A percentile compares a stretch with the other conserved stretches of the same genome.
Evolutionary conservation across 306 rosid species (phyloP).

Genomic region (Prunus davidiana): DNA sequence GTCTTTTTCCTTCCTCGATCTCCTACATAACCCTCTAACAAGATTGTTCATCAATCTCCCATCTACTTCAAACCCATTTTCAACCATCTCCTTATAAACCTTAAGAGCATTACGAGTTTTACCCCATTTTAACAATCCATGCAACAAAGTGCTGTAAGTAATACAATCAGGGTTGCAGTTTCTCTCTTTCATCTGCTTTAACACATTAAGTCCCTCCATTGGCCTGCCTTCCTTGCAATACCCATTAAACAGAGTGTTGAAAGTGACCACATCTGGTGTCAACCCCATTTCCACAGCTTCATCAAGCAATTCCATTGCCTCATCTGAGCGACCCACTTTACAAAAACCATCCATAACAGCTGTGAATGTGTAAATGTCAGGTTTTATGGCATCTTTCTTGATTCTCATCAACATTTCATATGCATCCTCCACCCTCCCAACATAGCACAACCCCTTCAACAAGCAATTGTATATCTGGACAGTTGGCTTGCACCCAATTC

Average conservation of each 20-base stretch:
- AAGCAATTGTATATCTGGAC: conserved; percentile 63
- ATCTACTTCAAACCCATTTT: conserved; percentile 49
- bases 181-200: conserved; percentile 56
- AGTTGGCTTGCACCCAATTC: conserved; percentile 38
- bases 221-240: conserved; percentile 77
- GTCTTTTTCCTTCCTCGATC: conserved; percentile 33
- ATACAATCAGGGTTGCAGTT: conserved; percentile 60
- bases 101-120: conserved; percentile 31
- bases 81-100: conserved; percentile 56
- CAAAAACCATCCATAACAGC: conserved; percentile 81
- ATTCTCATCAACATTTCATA: conserved; percentile 52
- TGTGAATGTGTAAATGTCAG: conserved; percentile 64
- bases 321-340: conserved; percentile 76
- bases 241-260: conserved; percentile 66
- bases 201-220: conserved; percentile 45
- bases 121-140: conserved; percentile 73
- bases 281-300: conserved; percentile 60
- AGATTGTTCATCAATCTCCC: conserved; percentile 51
- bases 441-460: conserved; percentile 78
- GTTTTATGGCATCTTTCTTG: conserved; percentile 36
- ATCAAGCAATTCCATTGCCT: conserved; percentile 61
- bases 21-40: conserved; percentile 53
- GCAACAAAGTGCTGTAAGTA: conserved; percentile 59
- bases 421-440: conserved; percentile 83
- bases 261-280: conserved; percentile 53